These are phyloP conservation scores for Penicilliopsis zonata DNA, from an alignment of 495 filamentous ascomycete species.

Conservation along the genomic window DNA sequence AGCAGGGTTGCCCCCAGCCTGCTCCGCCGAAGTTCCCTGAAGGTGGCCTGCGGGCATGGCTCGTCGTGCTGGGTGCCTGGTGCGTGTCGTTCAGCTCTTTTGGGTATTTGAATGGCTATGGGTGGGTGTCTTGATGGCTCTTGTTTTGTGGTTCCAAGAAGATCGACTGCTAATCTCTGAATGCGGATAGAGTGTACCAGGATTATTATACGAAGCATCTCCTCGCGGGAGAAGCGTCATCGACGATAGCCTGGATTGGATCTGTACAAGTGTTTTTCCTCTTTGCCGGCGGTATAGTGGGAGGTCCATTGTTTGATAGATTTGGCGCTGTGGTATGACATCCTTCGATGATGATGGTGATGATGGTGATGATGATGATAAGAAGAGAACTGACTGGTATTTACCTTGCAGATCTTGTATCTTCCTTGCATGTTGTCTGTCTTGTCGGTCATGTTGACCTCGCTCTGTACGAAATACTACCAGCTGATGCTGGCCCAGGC, in stretches of 20 bases:
- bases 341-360: too few relatives aligned
- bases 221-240: slow-evolving; percentile 15
- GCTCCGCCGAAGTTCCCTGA: slow-evolving; percentile 29
- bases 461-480: slow-evolving; percentile 38
- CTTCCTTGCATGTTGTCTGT: slow-evolving; percentile 5
- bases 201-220: slow-evolving; percentile 2
- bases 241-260: slow-evolving; percentile 41
- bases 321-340: slow-evolving; percentile 4
- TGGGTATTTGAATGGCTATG: slow-evolving; percentile 10
- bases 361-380: too few relatives aligned
- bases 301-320: slow-evolving; percentile 20
- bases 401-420: slow-evolving; percentile 4
- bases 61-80: slow-evolving; percentile 44
- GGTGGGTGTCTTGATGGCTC: slow-evolving; percentile 7
- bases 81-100: slow-evolving; percentile 41
- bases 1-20: too few relatives aligned
- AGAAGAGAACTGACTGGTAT: too few relatives aligned
- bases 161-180: too few relatives aligned
- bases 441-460: slow-evolving; percentile 32
- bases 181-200: slow-evolving; percentile 2
- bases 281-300: slow-evolving; percentile 27
- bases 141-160: too few relatives aligned
- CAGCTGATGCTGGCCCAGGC: slow-evolving; percentile 47
- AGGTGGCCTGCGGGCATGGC: slow-evolving; percentile 40
- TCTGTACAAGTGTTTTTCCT: slow-evolving; percentile 33